Conservation (phyloP, 2,329 filamentous ascomycete species). For the Clonostachys chloroleuca region DNA sequence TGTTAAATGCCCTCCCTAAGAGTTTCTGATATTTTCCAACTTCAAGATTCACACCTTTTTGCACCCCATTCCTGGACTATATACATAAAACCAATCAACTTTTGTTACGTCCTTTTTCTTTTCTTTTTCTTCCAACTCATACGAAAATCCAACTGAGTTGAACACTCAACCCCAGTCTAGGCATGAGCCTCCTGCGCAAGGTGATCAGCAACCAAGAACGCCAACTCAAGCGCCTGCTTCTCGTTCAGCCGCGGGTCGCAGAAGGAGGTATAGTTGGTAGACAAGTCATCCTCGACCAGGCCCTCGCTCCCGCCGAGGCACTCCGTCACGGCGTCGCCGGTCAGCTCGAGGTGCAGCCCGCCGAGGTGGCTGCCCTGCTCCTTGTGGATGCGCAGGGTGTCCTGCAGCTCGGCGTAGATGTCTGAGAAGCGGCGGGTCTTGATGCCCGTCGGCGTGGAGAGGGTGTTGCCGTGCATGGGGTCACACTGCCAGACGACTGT, state of each 20-base stretch:
- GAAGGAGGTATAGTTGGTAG: slow-evolving; percentile 89
- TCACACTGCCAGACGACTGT: slow-evolving; percentile 95
- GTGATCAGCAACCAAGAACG: slow-evolving; percentile 87
- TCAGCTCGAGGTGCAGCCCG: slow-evolving; percentile 91
- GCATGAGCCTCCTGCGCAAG: slow-evolving; percentile 39
- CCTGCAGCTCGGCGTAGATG: slow-evolving; percentile 82
- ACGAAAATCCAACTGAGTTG: background rate
- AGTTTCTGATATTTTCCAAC: too few relatives aligned
- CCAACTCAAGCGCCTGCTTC: slow-evolving; percentile 93
- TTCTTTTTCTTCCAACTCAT: background rate
- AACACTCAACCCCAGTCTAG: background rate
- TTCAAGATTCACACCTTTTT: background rate
- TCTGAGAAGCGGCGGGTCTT: slow-evolving; percentile 91
- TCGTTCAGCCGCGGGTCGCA: slow-evolving; percentile 95
- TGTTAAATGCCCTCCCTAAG: too few relatives aligned
- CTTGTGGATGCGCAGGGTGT: slow-evolving; percentile 81
- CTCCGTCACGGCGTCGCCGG: slow-evolving; percentile 93
- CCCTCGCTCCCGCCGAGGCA: slow-evolving; percentile 88
- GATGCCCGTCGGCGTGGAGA: slow-evolving; percentile 67
- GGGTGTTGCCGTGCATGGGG: slow-evolving; percentile 90
- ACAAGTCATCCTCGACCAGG: slow-evolving; percentile 81
- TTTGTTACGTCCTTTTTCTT: background rate
- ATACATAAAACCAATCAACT: background rate
- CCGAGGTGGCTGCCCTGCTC: slow-evolving; percentile 82
- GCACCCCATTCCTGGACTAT: background rate